phyloP scores from a whole-genome alignment of 805 yeast genomes.

The Zygosaccharomyces pseudorouxii region DNA sequence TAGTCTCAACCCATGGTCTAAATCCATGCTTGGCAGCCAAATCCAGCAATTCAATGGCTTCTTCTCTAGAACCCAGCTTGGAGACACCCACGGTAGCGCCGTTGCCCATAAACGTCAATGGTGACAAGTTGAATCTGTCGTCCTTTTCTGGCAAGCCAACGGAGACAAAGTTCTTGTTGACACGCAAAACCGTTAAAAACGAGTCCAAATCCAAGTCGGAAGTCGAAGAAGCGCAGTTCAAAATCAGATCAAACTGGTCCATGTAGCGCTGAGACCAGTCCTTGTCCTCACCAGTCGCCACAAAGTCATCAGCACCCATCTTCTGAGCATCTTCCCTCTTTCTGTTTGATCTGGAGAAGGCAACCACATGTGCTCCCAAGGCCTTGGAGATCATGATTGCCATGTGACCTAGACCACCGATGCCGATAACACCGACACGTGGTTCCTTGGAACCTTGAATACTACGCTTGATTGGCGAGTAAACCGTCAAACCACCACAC shows the following conservation, averaged over 20 bases:
- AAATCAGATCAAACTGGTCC: constrained; percentile 40
- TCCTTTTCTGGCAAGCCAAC: constrained; percentile 62
- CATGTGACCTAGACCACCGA: constrained; percentile 47
- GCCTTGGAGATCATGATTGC: constrained; percentile 47
- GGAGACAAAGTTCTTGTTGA: constrained; percentile 54
- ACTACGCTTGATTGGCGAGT: constrained; percentile 40
- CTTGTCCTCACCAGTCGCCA: constrained; percentile 44
- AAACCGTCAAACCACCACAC: constrained; percentile 55
- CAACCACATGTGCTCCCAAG: constrained; percentile 47
- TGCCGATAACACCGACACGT: constrained; percentile 42
- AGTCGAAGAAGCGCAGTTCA: constrained; percentile 45
- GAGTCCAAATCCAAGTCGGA: constrained; percentile 45
- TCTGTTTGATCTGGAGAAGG: constrained; percentile 42
- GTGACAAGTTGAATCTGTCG: constrained; percentile 29
- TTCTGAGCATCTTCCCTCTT: constrained; percentile 41
- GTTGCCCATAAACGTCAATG: constrained; percentile 43
- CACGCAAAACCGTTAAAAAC: constrained; percentile 48
- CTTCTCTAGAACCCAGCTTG: constrained; percentile 55
- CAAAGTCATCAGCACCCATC: constrained; percentile 45
- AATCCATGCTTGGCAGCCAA: constrained; percentile 56
- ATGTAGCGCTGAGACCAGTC: constrained; percentile 35
- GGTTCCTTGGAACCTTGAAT: constrained; percentile 34
- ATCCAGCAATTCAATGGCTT: constrained; percentile 61
- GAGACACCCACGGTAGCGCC: constrained; percentile 57
- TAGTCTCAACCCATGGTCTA: constrained; percentile 58